phyloP scores from a whole-genome alignment of 345 rosid species.

The Gossypium raimondii region DNA sequence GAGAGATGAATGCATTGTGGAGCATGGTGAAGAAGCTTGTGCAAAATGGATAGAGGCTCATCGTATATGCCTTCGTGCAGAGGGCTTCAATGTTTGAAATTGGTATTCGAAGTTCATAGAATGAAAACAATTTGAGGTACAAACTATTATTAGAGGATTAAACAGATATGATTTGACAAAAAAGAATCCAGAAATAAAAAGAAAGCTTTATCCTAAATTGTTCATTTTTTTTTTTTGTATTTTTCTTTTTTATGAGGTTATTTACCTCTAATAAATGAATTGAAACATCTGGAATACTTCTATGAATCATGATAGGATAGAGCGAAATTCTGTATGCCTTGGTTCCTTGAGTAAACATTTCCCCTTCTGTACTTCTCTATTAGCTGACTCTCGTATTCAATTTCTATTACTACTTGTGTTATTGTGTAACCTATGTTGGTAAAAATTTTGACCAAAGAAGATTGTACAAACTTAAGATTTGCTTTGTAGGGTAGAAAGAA shows the following conservation, averaged over 20 bases:
- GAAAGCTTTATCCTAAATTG: not conserved
- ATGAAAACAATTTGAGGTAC: constrained; percentile 21
- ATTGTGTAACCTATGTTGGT: not conserved
- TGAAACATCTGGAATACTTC: not conserved
- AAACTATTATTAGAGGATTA: constrained; percentile 15
- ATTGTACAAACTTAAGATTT: not conserved
- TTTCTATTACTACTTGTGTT: not conserved
- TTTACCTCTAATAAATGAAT: not conserved
- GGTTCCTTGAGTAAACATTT: not conserved
- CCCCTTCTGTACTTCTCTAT: not conserved
- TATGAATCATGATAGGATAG: not conserved
- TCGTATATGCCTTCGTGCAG: constrained; percentile 77
- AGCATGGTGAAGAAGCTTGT: constrained; percentile 83
- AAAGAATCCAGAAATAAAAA: constrained; percentile 25
- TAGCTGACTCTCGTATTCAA: not conserved
- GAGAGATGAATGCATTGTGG: constrained; percentile 87
- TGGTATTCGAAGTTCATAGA: constrained; percentile 20
- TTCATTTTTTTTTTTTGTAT: not conserved
- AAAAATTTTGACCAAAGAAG: not conserved
- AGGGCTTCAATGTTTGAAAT: constrained; percentile 78
- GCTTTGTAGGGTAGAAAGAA: too few relatives aligned
- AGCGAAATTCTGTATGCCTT: not conserved
- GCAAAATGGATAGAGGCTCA: constrained; percentile 94
- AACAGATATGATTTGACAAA: not conserved
- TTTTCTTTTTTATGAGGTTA: not conserved